Evolutionary conservation across 495 filamentous ascomycete species (phyloP).

Genomic region (Aspergillus taichungensis): DNA sequence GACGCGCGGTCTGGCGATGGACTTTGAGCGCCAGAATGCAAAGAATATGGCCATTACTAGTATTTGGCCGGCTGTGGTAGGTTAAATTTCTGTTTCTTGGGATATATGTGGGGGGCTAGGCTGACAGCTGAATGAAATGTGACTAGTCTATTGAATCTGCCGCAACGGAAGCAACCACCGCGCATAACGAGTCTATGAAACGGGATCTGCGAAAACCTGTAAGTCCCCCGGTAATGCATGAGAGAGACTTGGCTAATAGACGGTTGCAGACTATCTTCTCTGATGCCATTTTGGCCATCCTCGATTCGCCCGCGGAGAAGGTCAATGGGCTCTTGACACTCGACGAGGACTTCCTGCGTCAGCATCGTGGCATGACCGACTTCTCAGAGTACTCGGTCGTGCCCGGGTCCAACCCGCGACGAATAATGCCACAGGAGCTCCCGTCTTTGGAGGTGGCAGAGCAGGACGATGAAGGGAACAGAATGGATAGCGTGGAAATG

Average conservation of each 20-base stretch:
- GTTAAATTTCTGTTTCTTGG: constrained; percentile 13
- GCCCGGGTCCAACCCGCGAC: constrained; percentile 50
- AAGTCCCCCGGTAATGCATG: neutral
- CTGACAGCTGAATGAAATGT: constrained; percentile 2
- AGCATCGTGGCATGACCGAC: constrained; percentile 54
- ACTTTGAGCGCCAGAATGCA: constrained; percentile 59
- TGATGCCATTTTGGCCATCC: constrained; percentile 69
- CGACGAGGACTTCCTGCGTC: constrained; percentile 76
- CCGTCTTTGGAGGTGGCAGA: constrained; percentile 66
- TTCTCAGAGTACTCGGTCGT: constrained; percentile 68
- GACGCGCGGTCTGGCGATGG: constrained; percentile 75
- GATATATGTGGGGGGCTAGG: neutral
- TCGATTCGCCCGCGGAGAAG: constrained; percentile 46
- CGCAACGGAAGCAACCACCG: constrained; percentile 49
- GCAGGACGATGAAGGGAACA: constrained; percentile 72
- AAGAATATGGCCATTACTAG: constrained; percentile 67
- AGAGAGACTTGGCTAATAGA: neutral
- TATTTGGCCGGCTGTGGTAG: constrained; percentile 70
- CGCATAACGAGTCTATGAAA: constrained; percentile 28
- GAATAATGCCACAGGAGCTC: constrained; percentile 71
- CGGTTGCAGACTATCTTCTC: constrained; percentile 54
- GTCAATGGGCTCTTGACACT: constrained; percentile 68
- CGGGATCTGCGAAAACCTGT: constrained; percentile 56
- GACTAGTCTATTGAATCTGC: constrained; percentile 60
- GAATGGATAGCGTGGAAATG: constrained; percentile 53